Percentiles rank a stretch among this genome's conserved stretches.
Evolutionary conservation across 495 filamentous ascomycete species (phyloP).

Genomic region (Aspergillus diversus): DNA sequence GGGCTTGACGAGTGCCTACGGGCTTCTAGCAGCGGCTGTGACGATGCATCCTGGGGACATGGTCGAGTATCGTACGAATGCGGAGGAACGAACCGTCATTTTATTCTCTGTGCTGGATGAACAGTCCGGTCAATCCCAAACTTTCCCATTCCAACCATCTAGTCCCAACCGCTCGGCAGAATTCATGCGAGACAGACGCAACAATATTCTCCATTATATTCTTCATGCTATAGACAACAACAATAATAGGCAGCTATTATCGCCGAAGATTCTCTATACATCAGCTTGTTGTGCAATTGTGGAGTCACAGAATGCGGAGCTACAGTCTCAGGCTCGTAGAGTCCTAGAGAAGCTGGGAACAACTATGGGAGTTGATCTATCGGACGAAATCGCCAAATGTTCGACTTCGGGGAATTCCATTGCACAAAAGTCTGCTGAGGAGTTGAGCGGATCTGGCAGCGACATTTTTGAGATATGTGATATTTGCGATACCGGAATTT

Average conservation of each 20-base stretch:
- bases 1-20: slow-evolving; percentile 51
- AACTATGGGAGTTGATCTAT: slow-evolving; percentile 34
- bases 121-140: slow-evolving; percentile 3
- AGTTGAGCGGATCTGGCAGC: slow-evolving; percentile 28
- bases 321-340: slow-evolving; percentile 33
- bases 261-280: slow-evolving; percentile 40
- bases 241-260: slow-evolving; percentile 19
- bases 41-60: slow-evolving; percentile 56
- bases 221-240: slow-evolving; percentile 27
- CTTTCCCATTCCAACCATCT: slow-evolving; percentile 21
- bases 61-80: slow-evolving; percentile 51
- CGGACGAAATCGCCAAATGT: slow-evolving; percentile 40
- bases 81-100: slow-evolving; percentile 44
- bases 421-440: slow-evolving; percentile 30
- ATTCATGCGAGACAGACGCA: slow-evolving; percentile 26
- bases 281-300: slow-evolving; percentile 45
- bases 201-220: slow-evolving; percentile 34
- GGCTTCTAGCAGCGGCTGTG: slow-evolving; percentile 44
- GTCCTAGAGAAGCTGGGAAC: slow-evolving; percentile 35
- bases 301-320: slow-evolving; percentile 26
- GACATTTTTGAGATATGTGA: slow-evolving; percentile 50
- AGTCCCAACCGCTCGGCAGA: slow-evolving; percentile 11
- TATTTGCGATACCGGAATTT: slow-evolving; percentile 49
- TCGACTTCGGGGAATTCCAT: slow-evolving; percentile 17
- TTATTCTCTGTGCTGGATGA: slow-evolving; percentile 33